Percentiles rank a stretch among this genome's conserved stretches.
Evolutionary conservation across 23 red algal species (phyloP).

Genomic region (Gracilaria gracilis): DNA sequence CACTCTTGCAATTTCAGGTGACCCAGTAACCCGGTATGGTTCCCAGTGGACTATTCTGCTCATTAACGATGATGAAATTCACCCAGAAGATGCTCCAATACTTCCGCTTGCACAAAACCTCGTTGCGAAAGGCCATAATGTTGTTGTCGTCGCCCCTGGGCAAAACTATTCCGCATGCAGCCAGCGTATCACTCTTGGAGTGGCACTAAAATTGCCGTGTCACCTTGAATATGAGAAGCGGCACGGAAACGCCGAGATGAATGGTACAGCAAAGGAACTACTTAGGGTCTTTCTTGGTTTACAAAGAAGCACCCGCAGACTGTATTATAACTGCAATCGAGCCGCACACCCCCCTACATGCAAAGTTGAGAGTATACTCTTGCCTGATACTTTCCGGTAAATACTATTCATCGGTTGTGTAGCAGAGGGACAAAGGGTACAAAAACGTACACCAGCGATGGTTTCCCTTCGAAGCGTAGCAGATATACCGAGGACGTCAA

Average conservation of each 20-base stretch:
- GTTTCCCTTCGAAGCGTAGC: too few species aligned
- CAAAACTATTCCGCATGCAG: conserved; percentile 93
- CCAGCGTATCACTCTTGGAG: conserved; percentile 82
- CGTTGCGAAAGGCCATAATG: conserved; percentile 36
- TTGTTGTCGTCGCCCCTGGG: conserved; percentile 87
- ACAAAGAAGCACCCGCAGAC: conserved; percentile 86
- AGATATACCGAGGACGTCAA: too few species aligned
- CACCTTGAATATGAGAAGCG: conserved; percentile 52
- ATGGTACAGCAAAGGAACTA: background rate
- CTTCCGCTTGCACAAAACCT: conserved; percentile 73
- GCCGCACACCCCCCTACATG: conserved; percentile 61
- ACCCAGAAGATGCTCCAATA: conserved; percentile 61
- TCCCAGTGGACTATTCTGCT: conserved; percentile 74
- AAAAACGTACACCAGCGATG: too few species aligned
- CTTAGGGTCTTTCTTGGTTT: conserved; percentile 75
- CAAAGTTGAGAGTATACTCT: conserved; percentile 41
- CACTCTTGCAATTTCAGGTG: background rate
- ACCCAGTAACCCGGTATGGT: background rate
- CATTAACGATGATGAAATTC: conserved; percentile 95
- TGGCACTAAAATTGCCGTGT: conserved; percentile 56
- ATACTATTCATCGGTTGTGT: too few species aligned
- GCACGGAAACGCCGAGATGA: background rate
- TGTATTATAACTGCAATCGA: conserved; percentile 88
- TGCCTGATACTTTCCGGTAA: conserved; percentile 81
- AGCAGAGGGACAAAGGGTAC: too few species aligned